Base-by-base conservation (phyloP, 257 asterid species). In the Rehmannia glutinosa region DNA sequence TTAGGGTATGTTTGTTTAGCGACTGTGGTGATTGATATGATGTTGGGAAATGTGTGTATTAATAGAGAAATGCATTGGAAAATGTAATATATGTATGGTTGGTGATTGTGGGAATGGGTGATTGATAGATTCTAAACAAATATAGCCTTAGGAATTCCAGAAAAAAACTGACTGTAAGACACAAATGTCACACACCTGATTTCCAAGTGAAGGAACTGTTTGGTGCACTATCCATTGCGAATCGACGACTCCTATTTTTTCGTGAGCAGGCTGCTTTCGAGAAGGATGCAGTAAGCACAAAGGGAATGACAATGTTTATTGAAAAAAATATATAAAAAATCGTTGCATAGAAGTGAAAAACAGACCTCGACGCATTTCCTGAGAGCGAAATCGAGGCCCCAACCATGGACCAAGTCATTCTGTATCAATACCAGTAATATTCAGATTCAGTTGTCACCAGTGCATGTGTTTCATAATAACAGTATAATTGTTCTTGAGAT, bases 351-450 rank as follows among this genome's bases (percentile, higher is more conserved):
- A 27, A 27, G 60, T 19, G 56, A 11, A 53, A 30, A 25, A 54
- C 42, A 10, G 5, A 54, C 42, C 21, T 54, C 62, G 11, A 54
- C 62, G 7, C 62, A 54, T 54, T 30, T 54, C 23, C 41, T 27
- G 1, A 54, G 41, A 6, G 38, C 62, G 10, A 54, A 54, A 30
- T 54, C 62, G 41, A 54, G 41, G 5, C 62, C 62, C 62, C 62
- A 54, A 4, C 62, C 62, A 28, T 54, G 62, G 41, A 54, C 62
- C 62, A 54, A 54, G 62, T 54, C 62, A 54, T 28, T 54, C 62
- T 54, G 62, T 16, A 51, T 0, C 30, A 20, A 50, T 23, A 2
- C n/a, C n/a, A n/a, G n/a, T n/a, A n/a, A n/a, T 28, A 28, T 28
- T 28, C 5, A 28, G 33, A 28, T 28, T 28, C 33, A 28, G 5